Evolutionary conservation across 352 stramenopile genomes (phyloP), one percentile per base, ranked within the genome.

Genomic region (Globisporangium parvum): DNA sequence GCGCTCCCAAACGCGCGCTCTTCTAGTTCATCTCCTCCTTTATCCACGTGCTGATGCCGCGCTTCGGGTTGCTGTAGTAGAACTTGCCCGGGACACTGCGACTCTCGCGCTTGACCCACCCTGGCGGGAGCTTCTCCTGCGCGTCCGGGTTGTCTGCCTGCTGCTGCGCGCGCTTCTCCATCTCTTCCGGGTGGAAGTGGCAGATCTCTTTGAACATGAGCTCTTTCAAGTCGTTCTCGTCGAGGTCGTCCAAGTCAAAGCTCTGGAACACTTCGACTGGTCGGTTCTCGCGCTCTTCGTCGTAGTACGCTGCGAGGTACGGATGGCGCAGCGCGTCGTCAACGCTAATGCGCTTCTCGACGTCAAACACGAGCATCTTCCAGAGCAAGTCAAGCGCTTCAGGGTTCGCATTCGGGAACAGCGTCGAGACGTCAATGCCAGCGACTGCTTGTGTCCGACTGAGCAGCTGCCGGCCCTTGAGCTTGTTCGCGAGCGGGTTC

Each of bases 301-400:
- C 81, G 61, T 91, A 95, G 62, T 92, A 95, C 47, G 78, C 80
- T 0, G 87, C 75, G 47, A 99, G 83, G 72, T 99, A 99, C 20
- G 96, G 93, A 73, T 99, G 96, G 20, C 84, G 80, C 37, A 99
- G 70, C 48, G 97, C 96, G 57, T 98, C 85, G 53, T 97, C 77
- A 17, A 99, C 96, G 21, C 89, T 97, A 51, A 98, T 97, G 46
- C 97, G 89, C 70, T 97, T 93, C 45, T 91, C 84, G 39, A 98
- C 96, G 71, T 99, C 95, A 60, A 95, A 95, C 23, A 93, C 75
- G 23, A 95, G 67, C 75, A 95, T 90, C 60, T 95, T 93, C 82
- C 85, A 95, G 3, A 95, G 59, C 59, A 95, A 37, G 46, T 95
- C 85, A 20, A 93, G 62, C 11, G 69, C 85, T 51, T 95, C 85